These are phyloP conservation scores for Fibroporia radiculosa DNA, from an alignment of 768 basidiomycete genomes.

Conservation along the genomic window DNA sequence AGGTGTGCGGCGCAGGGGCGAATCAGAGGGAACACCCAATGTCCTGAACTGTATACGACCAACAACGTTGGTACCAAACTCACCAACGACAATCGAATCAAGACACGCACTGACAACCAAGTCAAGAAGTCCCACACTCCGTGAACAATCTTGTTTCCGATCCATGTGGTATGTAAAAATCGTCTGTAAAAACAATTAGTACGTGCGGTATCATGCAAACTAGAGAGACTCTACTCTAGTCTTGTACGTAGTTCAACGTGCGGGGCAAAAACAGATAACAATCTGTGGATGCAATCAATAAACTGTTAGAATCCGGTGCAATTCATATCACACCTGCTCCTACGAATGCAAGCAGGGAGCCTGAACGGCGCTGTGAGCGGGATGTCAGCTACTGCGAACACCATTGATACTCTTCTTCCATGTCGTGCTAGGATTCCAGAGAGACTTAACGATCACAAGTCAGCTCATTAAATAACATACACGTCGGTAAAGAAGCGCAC, in stretches of 20 bases:
- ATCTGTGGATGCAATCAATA: not conserved
- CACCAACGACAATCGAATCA: slow-evolving; percentile 10
- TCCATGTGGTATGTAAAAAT: slow-evolving; percentile 53
- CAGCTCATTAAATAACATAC: not conserved
- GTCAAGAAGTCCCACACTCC: slow-evolving; percentile 40
- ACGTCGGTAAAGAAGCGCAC: slow-evolving; percentile 19
- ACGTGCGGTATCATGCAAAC: not conserved
- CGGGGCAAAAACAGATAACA: slow-evolving; percentile 42
- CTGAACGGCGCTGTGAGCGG: slow-evolving; percentile 38
- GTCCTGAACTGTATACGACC: slow-evolving; percentile 24
- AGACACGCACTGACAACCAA: slow-evolving; percentile 4
- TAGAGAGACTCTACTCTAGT: slow-evolving; percentile 35
- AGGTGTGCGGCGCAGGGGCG: slow-evolving; percentile 40
- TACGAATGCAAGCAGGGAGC: slow-evolving; percentile 47
- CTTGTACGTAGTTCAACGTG: slow-evolving; percentile 39
- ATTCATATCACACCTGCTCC: slow-evolving; percentile 44
- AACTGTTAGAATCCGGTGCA: not conserved
- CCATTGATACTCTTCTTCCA: slow-evolving; percentile 39
- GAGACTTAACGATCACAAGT: slow-evolving; percentile 24
- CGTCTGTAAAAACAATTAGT: slow-evolving; percentile 30
- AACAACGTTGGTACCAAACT: not conserved
- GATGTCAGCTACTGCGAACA: slow-evolving; percentile 46
- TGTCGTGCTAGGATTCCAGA: slow-evolving; percentile 36
- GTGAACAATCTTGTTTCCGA: slow-evolving; percentile 45
- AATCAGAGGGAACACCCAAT: slow-evolving; percentile 33